Evolutionary conservation across 192 early-diverging fungal genomes (phyloP).

Genomic region (Coemansia sp.): DNA sequence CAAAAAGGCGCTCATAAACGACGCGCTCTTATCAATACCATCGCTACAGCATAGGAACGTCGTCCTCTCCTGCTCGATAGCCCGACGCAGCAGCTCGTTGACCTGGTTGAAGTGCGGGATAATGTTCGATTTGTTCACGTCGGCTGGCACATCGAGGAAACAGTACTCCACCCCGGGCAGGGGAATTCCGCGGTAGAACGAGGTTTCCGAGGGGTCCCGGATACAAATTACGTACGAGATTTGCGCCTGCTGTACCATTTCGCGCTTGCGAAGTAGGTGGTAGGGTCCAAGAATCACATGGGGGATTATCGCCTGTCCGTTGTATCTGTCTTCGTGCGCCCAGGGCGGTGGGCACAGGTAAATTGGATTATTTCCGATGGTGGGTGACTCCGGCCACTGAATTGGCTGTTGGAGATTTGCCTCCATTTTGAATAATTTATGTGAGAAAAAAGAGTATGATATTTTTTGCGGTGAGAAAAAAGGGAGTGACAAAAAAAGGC

Average conservation of each 20-base stretch:
- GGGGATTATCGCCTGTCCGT: conserved; percentile 38
- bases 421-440: not conserved
- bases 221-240: conserved; percentile 82
- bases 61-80: conserved; percentile 45
- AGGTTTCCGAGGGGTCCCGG: conserved; percentile 66
- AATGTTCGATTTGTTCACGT: conserved; percentile 71
- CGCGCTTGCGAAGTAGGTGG: conserved; percentile 61
- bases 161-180: conserved; percentile 63
- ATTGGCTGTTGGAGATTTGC: not conserved
- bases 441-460: not conserved
- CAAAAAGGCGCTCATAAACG: conserved; percentile 87
- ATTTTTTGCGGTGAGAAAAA: not conserved
- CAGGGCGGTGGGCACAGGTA: conserved; percentile 29
- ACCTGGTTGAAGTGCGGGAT: conserved; percentile 75
- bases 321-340: conserved; percentile 44
- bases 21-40: conserved; percentile 81
- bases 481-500: not conserved
- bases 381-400: conserved; percentile 33
- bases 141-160: conserved; percentile 75
- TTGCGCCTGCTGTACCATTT: conserved; percentile 54
- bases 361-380: conserved; percentile 24
- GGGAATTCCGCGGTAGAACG: conserved; percentile 58
- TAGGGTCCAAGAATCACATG: conserved; percentile 79
- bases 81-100: conserved; percentile 59
- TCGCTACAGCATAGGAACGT: conserved; percentile 74